Evolutionary conservation across 768 basidiomycete genomes (phyloP).

Genomic region (Collybiopsis confluens): DNA sequence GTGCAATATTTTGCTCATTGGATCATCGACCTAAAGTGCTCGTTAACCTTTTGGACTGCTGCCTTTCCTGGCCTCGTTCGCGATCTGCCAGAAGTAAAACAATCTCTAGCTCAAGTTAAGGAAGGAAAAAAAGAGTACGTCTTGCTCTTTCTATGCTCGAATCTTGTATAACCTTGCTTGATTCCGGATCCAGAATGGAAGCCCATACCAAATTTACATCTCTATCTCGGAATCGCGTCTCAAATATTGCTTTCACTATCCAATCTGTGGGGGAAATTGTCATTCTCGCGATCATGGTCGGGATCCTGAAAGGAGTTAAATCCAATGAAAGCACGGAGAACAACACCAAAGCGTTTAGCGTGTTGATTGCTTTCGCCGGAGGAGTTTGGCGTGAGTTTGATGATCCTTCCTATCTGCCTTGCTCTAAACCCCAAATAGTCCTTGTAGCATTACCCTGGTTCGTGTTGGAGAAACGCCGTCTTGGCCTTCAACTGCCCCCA

Average conservation of each 20-base stretch:
- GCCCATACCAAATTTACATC: constrained; percentile 57
- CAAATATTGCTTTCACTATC: constrained; percentile 70
- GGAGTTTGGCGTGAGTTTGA: constrained; percentile 69
- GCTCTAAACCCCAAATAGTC: too few relatives aligned
- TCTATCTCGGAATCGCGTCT: constrained; percentile 65
- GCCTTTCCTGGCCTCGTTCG: constrained; percentile 75
- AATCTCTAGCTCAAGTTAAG: constrained; percentile 38
- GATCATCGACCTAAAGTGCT: constrained; percentile 34
- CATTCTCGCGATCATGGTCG: constrained; percentile 69
- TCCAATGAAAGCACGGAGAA: constrained; percentile 60
- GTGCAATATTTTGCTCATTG: background rate
- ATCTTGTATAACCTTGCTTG: background rate
- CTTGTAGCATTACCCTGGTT: constrained; percentile 74
- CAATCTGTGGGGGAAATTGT: constrained; percentile 68
- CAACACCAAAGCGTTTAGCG: constrained; percentile 73
- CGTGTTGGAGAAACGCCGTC: constrained; percentile 60
- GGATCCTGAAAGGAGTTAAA: constrained; percentile 64
- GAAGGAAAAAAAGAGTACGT: constrained; percentile 45
- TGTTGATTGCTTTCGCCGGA: constrained; percentile 74
- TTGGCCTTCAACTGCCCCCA: constrained; percentile 56
- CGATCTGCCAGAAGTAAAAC: constrained; percentile 64
- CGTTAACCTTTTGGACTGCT: constrained; percentile 80
- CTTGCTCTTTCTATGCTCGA: background rate
- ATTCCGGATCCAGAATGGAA: constrained; percentile 26
- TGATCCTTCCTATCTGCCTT: too few relatives aligned